These are phyloP conservation scores for Tylopilus sp. DNA, from an alignment of 1,284 basidiomycete species.

Conservation along the genomic window DNA sequence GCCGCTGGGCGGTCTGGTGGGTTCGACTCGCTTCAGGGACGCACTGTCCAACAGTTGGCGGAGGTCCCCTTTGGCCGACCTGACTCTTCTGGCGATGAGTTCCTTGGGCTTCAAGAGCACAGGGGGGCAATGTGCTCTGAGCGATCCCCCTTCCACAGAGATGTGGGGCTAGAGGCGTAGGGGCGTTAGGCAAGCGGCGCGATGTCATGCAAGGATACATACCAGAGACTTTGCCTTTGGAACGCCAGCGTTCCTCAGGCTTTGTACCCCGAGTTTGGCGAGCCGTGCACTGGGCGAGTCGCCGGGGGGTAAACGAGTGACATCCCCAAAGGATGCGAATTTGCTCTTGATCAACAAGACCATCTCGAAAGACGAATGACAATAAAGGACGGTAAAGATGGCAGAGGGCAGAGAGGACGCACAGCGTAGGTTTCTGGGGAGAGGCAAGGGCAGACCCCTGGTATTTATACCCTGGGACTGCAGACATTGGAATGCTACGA, in stretches of 20 bases:
- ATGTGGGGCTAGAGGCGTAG: constrained; percentile 4
- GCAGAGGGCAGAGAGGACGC: neutral
- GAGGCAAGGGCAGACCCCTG: neutral
- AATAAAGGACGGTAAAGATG: too few relatives aligned
- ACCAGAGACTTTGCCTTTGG: constrained; percentile 12
- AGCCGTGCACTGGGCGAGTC: neutral
- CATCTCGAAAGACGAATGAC: neutral
- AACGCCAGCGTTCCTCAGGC: constrained; percentile 1
- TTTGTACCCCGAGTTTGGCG: neutral
- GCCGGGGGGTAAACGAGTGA: constrained; percentile 5
- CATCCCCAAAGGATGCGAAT: constrained; percentile 7
- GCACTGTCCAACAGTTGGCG: neutral
- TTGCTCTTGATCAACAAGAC: constrained; percentile 12
- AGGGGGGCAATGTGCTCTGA: neutral
- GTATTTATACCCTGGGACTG: neutral
- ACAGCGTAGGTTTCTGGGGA: neutral
- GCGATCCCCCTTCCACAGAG: neutral
- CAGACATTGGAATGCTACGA: neutral
- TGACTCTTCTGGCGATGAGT: constrained; percentile 4
- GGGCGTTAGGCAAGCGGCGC: neutral
- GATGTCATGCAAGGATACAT: neutral
- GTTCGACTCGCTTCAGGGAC: neutral
- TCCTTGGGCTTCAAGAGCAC: constrained; percentile 5
- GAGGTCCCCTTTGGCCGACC: constrained; percentile 1
- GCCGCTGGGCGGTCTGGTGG: neutral